These are phyloP conservation scores for Pharus latifolius DNA, from an alignment of 176 grass and related monocot genomes.

Conservation along the genomic window DNA sequence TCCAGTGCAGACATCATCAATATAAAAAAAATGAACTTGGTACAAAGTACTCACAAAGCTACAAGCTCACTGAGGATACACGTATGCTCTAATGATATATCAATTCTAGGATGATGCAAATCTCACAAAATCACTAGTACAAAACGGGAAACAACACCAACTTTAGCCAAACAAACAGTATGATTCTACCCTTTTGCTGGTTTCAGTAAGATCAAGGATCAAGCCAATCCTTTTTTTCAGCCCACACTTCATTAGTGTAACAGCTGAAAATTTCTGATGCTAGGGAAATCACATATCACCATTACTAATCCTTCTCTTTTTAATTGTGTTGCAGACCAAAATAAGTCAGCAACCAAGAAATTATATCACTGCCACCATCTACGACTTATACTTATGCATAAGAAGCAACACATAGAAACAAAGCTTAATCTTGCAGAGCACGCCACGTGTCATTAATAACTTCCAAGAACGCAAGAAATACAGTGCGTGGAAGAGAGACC, in stretches of 20 bases:
- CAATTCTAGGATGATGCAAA: background rate
- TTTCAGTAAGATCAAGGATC: background rate
- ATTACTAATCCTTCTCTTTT: background rate
- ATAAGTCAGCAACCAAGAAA: too few species aligned
- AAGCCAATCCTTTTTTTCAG: background rate
- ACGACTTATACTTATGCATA: background rate
- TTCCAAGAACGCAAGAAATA: background rate
- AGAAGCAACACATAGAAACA: background rate
- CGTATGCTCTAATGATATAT: background rate
- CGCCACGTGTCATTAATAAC: background rate
- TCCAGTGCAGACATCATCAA: constrained; percentile 27
- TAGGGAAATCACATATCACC: background rate
- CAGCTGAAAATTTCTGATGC: background rate
- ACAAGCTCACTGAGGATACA: background rate
- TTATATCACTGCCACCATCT: too few species aligned
- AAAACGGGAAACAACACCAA: background rate
- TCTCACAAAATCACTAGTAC: too few species aligned
- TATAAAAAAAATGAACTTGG: background rate
- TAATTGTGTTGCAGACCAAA: too few species aligned
- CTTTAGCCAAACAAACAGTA: background rate
- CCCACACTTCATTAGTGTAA: background rate
- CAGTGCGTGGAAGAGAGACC: background rate
- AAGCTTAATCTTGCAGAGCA: background rate
- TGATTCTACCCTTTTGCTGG: background rate
- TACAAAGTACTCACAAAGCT: background rate